Base-by-base conservation (phyloP, 768 basidiomycete species). In the Naematelia encephala region DNA sequence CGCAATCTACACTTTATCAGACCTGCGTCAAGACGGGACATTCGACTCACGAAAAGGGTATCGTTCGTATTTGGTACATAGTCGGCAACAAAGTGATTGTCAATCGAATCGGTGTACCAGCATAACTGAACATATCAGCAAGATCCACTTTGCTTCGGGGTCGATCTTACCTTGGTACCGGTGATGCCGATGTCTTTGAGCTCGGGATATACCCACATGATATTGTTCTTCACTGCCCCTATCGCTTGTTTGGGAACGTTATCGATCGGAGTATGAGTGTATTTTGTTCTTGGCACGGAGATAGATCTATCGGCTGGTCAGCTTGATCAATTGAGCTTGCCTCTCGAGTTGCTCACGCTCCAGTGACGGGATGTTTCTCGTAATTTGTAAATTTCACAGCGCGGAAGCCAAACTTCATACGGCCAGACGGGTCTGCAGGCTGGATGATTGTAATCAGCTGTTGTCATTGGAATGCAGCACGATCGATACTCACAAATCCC, bases 161-260 rank as follows among this genome's bases (percentile, higher is more conserved):
- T 27, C 27, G n/a, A 14, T 4, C 48, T 50, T 14, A 50, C 48
- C 27, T 27, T 50, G 22, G 48, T 50, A 5, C 55, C 61, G 5
- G 64, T 63, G 42, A 65, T 65, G 11, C 67, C 67, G 19, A 68
- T 59, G 19, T 59, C 63, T n/a, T 48, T 56, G 11, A 68, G 53
- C 29, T 68, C 66, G 1, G 66, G 66, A 51, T 65, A 60, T 13
- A 60, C 23, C 34, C 59, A 39, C 11, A 19, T 45, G 25, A 68
- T 62, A 25, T 55, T 54, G 23, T 50, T 43, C 51, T 68, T 64
- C 57, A 68, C 49, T 21, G 57, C 34, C 12, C 50, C 51, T 13
- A 68, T 51, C 2, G 63, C 67, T 8, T 60, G 43, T 27, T 52
- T 48, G 16, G 67, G 67, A 5, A 68, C 54, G 39, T 68, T 66